These are phyloP conservation scores for Lignosus rhinocerotis DNA, from an alignment of 1,284 basidiomycete genomes.

Conservation along the genomic window DNA sequence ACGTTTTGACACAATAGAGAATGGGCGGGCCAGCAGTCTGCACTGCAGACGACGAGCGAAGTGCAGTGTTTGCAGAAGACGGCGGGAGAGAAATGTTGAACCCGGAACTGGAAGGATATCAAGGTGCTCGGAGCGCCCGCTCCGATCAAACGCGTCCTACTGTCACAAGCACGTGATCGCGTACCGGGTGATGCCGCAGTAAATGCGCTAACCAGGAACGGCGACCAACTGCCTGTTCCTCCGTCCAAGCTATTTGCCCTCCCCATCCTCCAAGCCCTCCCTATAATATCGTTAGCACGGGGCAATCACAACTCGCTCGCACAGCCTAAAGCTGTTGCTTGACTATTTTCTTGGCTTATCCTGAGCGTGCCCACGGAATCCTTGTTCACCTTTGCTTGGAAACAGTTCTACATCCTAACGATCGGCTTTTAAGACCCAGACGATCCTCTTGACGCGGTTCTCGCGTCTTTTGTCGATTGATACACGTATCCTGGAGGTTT, in stretches of 20 bases:
- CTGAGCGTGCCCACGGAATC: no score
- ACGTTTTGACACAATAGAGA: background rate
- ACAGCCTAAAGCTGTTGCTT: no score
- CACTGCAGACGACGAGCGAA: constrained; percentile 8
- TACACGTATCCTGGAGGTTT: background rate
- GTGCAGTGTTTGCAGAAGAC: background rate
- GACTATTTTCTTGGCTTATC: no score
- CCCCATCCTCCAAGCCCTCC: background rate
- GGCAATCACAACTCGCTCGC: no score
- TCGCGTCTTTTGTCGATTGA: no score
- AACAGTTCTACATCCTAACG: no score
- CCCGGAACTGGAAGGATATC: background rate
- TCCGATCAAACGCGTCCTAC: background rate
- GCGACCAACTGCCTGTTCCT: background rate
- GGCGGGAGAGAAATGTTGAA: background rate
- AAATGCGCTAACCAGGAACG: background rate
- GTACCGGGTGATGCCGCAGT: constrained; percentile 14
- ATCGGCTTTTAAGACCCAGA: background rate
- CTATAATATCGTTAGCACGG: background rate
- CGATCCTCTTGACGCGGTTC: background rate
- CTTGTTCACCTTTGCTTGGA: no score
- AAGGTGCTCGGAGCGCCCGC: background rate
- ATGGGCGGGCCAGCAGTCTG: constrained; percentile 15
- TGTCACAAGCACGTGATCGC: constrained; percentile 18
- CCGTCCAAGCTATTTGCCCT: background rate